phyloP scores from a whole-genome alignment of 2,329 filamentous ascomycete species.

The Ophiostoma australiae region DNA sequence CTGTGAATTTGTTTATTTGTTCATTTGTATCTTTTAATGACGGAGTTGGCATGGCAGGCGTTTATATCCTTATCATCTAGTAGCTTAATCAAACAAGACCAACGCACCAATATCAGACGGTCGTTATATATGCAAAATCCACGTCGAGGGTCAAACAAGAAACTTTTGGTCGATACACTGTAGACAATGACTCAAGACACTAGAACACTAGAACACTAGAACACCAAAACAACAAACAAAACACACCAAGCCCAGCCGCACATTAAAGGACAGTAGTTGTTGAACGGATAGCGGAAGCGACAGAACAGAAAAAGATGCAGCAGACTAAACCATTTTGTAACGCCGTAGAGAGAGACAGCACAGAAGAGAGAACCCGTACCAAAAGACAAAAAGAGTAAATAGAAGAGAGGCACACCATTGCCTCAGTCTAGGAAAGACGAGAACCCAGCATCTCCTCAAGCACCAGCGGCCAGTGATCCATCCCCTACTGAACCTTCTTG shows the following conservation, averaged over 20 bases:
- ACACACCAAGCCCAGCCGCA: background rate
- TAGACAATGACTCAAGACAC: too few relatives aligned
- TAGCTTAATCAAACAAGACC: background rate
- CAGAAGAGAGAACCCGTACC: background rate
- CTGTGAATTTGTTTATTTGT: background rate
- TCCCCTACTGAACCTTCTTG: constrained; percentile 25
- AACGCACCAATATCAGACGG: too few relatives aligned
- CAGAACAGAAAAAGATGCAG: background rate
- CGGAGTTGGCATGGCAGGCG: background rate
- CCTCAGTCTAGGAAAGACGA: background rate
- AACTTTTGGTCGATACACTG: background rate
- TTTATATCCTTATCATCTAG: background rate
- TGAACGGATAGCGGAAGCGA: background rate
- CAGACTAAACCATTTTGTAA: background rate
- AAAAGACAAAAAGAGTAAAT: background rate
- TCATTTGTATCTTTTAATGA: background rate
- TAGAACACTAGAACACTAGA: too few relatives aligned
- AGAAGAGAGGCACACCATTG: background rate
- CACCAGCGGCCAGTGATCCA: too few relatives aligned
- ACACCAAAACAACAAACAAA: too few relatives aligned
- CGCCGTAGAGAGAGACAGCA: background rate
- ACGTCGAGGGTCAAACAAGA: background rate
- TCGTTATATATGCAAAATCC: too few relatives aligned
- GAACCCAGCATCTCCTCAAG: too few relatives aligned
- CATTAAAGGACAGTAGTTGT: background rate